These are phyloP conservation scores for Ascochyta koolunga DNA, from an alignment of 2,329 filamentous ascomycete species.

Conservation along the genomic window DNA sequence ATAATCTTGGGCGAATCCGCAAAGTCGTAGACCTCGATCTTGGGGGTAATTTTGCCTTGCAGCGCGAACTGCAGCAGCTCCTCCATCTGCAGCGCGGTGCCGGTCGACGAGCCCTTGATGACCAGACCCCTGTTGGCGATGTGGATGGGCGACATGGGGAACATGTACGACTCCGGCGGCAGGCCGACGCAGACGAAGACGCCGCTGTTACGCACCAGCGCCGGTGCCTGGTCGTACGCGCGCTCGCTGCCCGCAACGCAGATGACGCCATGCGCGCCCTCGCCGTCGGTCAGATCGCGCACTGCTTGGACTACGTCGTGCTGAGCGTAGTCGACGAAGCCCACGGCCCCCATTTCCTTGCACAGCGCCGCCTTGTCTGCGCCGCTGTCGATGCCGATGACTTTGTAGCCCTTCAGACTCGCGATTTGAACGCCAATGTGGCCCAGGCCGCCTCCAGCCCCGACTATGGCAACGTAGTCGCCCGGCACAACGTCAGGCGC, in stretches of 20 bases:
- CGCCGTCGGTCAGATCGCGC: conserved; percentile 48
- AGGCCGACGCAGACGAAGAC: conserved; percentile 57
- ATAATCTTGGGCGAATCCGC: conserved; percentile 45
- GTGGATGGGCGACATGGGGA: conserved; percentile 55
- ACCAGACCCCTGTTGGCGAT: conserved; percentile 54
- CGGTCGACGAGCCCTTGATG: conserved; percentile 56
- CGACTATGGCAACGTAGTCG: conserved; percentile 80
- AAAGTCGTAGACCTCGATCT: conserved; percentile 46
- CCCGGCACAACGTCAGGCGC: conserved; percentile 75
- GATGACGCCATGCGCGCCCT: conserved; percentile 55
- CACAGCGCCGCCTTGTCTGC: conserved; percentile 77
- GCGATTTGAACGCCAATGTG: conserved; percentile 79
- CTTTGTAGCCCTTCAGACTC: conserved; percentile 82
- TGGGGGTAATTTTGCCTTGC: conserved; percentile 50
- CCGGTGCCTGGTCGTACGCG: conserved; percentile 53
- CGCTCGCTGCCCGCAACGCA: conserved; percentile 54
- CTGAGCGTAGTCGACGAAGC: conserved; percentile 80
- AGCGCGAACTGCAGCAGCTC: conserved; percentile 53
- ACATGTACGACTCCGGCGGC: conserved; percentile 51
- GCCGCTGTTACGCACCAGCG: conserved; percentile 53
- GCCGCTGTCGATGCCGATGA: conserved; percentile 83
- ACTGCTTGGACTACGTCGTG: conserved; percentile 50
- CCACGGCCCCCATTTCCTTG: conserved; percentile 70
- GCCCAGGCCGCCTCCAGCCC: conserved; percentile 82
- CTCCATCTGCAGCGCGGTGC: conserved; percentile 54